Evolutionary conservation across 805 yeast species (phyloP).

Genomic region (Teunomyces panamensis): DNA sequence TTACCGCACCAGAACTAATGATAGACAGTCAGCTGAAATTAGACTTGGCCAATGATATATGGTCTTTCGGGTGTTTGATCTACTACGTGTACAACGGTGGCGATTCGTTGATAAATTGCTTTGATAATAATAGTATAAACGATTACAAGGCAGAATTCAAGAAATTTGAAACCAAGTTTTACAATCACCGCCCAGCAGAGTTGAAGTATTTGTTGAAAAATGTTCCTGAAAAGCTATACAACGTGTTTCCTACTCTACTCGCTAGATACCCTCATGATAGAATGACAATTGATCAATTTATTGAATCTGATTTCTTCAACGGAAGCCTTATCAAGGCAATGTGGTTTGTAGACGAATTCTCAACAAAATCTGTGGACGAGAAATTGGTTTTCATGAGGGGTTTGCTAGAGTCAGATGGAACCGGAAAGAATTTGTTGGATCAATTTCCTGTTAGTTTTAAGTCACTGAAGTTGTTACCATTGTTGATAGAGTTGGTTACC

Average conservation of each 20-base stretch:
- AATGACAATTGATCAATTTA: constrained; percentile 59
- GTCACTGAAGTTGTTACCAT: constrained; percentile 72
- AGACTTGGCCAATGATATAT: constrained; percentile 71
- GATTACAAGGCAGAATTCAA: constrained; percentile 58
- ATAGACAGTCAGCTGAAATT: constrained; percentile 49
- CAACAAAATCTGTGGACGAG: constrained; percentile 68
- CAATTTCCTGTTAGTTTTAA: constrained; percentile 44
- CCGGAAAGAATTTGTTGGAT: constrained; percentile 19
- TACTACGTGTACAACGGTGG: constrained; percentile 63
- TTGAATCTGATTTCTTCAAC: constrained; percentile 73
- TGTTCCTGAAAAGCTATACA: constrained; percentile 56
- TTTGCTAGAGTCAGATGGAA: constrained; percentile 36
- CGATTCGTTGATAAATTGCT: constrained; percentile 40
- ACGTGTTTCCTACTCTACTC: constrained; percentile 52
- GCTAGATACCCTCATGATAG: constrained; percentile 57
- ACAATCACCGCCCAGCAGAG: constrained; percentile 32
- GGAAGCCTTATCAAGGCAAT: constrained; percentile 79
- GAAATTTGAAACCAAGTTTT: constrained; percentile 46
- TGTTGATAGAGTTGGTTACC: constrained; percentile 51
- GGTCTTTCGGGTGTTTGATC: constrained; percentile 77
- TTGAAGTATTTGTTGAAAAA: constrained; percentile 47
- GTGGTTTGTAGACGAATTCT: constrained; percentile 77
- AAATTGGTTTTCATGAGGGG: constrained; percentile 67
- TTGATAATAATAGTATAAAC: constrained; percentile 48
- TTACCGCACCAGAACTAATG: constrained; percentile 80